These are phyloP conservation scores for Salix udensis DNA, from an alignment of 345 rosid species.

Conservation along the genomic window DNA sequence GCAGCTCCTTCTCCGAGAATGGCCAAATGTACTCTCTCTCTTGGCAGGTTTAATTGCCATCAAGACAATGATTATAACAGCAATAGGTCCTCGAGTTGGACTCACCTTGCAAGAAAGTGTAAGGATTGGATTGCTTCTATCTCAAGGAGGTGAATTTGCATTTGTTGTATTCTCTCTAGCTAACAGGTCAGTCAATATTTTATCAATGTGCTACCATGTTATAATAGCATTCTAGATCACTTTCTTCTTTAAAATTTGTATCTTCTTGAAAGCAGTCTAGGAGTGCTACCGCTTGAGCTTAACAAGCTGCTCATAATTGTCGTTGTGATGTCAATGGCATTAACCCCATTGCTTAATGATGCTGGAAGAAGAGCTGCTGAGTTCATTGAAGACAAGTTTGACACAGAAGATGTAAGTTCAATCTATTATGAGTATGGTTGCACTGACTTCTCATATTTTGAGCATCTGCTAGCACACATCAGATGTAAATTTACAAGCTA, in stretches of 20 bases:
- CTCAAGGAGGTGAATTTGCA: constrained; percentile 98
- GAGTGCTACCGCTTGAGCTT: constrained; percentile 95
- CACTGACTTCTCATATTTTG: not conserved
- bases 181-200: constrained; percentile 53
- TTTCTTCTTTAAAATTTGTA: constrained; percentile 15
- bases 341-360: constrained; percentile 87
- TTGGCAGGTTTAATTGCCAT: constrained; percentile 82
- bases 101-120: constrained; percentile 84
- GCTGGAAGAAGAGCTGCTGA: constrained; percentile 81
- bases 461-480: not conserved
- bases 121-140: constrained; percentile 82
- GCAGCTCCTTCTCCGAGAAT: constrained; percentile 83
- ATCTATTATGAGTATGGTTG: not conserved
- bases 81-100: constrained; percentile 93
- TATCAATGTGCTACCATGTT: constrained; percentile 12
- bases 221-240: not conserved
- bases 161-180: constrained; percentile 94
- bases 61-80: constrained; percentile 83
- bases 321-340: constrained; percentile 92
- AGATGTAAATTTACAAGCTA: not conserved
- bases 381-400: constrained; percentile 54
- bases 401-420: constrained; percentile 44
- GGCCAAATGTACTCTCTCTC: constrained; percentile 93
- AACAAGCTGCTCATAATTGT: constrained; percentile 95
- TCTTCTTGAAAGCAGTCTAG: constrained; percentile 54